phyloP scores from a whole-genome alignment of 148 eudicot species.

The Suaeda aralocaspica region DNA sequence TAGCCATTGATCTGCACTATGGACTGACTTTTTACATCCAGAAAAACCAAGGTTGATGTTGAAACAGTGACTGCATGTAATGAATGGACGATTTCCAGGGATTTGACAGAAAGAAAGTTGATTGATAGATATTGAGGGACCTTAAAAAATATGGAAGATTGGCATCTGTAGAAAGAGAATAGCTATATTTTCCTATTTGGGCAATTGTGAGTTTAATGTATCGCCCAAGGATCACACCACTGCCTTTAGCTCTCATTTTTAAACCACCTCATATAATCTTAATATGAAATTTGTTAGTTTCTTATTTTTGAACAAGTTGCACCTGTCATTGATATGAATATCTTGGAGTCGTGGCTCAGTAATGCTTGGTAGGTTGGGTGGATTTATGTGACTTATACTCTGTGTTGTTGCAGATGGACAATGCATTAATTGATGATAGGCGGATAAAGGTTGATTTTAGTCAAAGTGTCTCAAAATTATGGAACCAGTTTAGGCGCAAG shows the following conservation, averaged over 20 bases:
- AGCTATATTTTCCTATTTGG: not conserved
- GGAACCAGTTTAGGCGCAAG: conserved; percentile 79
- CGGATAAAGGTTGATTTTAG: conserved; percentile 96
- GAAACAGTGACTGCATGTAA: not conserved
- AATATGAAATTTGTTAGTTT: not conserved
- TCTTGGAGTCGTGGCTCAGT: not conserved
- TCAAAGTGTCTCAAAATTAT: conserved; percentile 91
- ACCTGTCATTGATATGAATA: not conserved
- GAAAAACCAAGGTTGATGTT: not conserved
- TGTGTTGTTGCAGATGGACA: conserved; percentile 69
- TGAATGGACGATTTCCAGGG: not conserved
- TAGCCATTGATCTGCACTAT: not conserved
- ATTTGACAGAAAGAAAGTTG: not conserved
- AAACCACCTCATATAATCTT: not conserved
- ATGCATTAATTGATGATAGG: conserved; percentile 90
- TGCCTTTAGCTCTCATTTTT: not conserved
- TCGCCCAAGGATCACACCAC: not conserved
- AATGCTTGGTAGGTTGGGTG: not conserved
- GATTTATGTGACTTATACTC: not conserved
- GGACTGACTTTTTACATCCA: not conserved
- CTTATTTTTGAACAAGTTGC: not conserved
- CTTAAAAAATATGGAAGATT: not conserved
- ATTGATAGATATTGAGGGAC: not conserved
- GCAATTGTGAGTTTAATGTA: not conserved
- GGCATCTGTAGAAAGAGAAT: not conserved